phyloP scores from a whole-genome alignment of 1,284 basidiomycete species.

The Microbotryomycetes sp. region DNA sequence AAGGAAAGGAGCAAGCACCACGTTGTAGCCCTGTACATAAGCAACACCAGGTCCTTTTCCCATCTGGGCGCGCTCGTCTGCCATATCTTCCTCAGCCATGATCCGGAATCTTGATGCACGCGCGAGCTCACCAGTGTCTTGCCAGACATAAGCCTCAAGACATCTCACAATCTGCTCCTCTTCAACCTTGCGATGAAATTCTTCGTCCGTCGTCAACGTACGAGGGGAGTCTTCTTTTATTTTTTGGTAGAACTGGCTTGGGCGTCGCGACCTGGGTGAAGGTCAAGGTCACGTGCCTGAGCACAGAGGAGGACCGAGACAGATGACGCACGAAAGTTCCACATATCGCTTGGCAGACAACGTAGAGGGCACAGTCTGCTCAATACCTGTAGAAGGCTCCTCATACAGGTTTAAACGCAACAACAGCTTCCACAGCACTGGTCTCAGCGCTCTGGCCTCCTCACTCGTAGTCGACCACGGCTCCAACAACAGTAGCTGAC shows the following conservation, averaged over 20 bases:
- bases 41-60: conserved; percentile 48
- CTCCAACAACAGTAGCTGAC: conserved; percentile 23
- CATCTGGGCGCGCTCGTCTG: no score
- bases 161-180: conserved; percentile 95
- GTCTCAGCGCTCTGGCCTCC: conserved; percentile 36
- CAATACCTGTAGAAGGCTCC: not conserved
- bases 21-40: conserved; percentile 98
- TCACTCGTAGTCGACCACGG: conserved; percentile 4
- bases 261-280: conserved; percentile 10
- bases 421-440: conserved; percentile 79
- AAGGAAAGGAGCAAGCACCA: conserved; percentile 91
- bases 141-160: conserved; percentile 95
- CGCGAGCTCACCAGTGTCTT: no score
- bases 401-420: conserved; percentile 53
- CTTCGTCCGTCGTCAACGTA: conserved; percentile 87
- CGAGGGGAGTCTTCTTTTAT: conserved; percentile 56
- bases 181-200: conserved; percentile 87
- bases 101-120: no score
- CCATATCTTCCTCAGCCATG: no score
- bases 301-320: conserved; percentile 55
- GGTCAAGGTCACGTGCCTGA: conserved; percentile 16
- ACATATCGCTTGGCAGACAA: not conserved
- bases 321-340: conserved; percentile 76
- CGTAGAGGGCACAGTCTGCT: not conserved
- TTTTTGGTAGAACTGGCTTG: conserved; percentile 39